Base-by-base conservation (phyloP, 768 basidiomycete species). In the Mrakia frigida region DNA sequence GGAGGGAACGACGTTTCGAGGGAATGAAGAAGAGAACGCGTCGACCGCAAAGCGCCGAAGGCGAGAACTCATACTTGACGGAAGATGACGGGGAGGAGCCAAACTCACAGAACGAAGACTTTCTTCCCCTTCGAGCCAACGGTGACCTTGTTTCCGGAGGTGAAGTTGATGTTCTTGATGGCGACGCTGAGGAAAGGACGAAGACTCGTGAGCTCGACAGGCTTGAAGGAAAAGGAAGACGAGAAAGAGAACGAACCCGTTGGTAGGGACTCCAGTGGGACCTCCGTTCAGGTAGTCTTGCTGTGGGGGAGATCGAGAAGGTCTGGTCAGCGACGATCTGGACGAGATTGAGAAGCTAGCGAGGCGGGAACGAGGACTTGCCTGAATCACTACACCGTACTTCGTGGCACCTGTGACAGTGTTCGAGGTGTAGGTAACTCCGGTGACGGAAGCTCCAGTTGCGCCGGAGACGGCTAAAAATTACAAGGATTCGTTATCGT, bases 71-170 rank as follows among this genome's bases (percentile, higher is more conserved):
- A n/a, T n/a, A n/a, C n/a, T n/a, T n/a, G n/a, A n/a, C n/a, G 11
- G 39, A 41, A 41, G 6, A 6, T 41, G 39, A 11, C 5, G 39
- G 39, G 39, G 11, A 41, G 39, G 46, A 4, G 16, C 16, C 14
- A n/a, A 46, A 86, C 89, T 79, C 89, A 90, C 80, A 89, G 87
- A 6, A 89, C 85, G 21, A 86, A 87, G 59, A 88, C 86, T 65
- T 81, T 84, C 74, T 85, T 74, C 3, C 87, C 89, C 39, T 81
- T 80, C 73, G 82, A 84, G 35, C 71, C 80, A 28, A 89, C 87
- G 0, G 83, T 79, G 68, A 90, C 81, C 60, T 81, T 81, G 0
- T 83, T 82, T 11, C 80, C 80, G 10, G 56, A 56, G 67, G 82
- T 79, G 80, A 90, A 89, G 79, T 84, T 87, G 79, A 90, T 82